Base-by-base conservation (phyloP, 495 filamentous ascomycete genomes). In the Aspergillus affinis region DNA sequence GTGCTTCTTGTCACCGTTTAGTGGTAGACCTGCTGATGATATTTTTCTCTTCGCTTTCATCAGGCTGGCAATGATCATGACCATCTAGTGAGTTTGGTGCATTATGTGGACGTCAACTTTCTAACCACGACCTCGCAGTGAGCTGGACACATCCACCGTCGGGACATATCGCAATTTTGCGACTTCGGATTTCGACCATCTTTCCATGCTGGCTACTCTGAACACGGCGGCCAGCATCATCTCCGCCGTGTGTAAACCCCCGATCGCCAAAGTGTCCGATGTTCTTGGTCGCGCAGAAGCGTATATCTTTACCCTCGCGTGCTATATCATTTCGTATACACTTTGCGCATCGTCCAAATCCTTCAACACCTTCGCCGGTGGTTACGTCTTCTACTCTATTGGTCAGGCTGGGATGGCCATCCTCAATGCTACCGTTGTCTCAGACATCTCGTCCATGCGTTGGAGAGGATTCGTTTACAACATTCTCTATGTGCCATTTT, bases 251-350 rank as follows among this genome's bases (percentile, higher is more conserved):
- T 66, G 72, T 8, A 82, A 82, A 62, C 79, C 79, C 8, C 77
- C 76, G 9, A 74, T 82, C 30, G 78, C 79, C 18, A 82, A 82
- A 57, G 47, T 82, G 12, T 80, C 79, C 13, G 77, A 80, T 54
- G 75, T 80, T 47, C 69, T 80, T 27, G 79, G 79, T 2, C 74
- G 79, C 50, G 76, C 67, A 4, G 71, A 78, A 48, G 75, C 78
- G 5, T 82, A 79, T 61, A 67, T 75, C 49, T 61, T 80, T 58
- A 72, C 76, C 44, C 71, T 80, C 21, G 59, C 65, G 15, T 74
- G 75, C 54, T 82, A 78, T 59, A 64, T 80, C n/a, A 30, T 82
- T 3, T 69, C 75, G 0, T 82, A 79, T 49, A 75, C 80, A 27
- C 65, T 79, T 51, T 77, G 75, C 65, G 79, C 79, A 6, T 77